Evolutionary conservation across 2,329 filamentous ascomycete genomes (phyloP).

Genomic region (Blastomyces parvus): DNA sequence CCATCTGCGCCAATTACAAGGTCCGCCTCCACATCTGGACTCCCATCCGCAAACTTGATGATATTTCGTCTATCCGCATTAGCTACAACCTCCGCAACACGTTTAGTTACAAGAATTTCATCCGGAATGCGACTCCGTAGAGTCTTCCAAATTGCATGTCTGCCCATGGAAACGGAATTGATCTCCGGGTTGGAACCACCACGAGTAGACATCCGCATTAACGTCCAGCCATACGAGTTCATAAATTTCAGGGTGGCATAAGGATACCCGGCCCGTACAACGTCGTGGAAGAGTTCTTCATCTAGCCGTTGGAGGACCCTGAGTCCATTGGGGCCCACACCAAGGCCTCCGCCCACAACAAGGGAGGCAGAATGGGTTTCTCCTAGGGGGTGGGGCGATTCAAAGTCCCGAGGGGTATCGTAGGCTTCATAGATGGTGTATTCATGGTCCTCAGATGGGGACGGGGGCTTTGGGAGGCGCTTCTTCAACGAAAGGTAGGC

Average conservation of each 20-base stretch:
- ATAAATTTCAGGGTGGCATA: constrained; percentile 26
- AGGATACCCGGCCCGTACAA: constrained; percentile 29
- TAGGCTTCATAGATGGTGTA: constrained; percentile 36
- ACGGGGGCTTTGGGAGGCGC: constrained; percentile 25
- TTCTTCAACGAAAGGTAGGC: constrained; percentile 35
- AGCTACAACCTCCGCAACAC: constrained; percentile 24
- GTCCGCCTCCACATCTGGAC: constrained; percentile 28
- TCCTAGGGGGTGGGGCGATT: constrained; percentile 16
- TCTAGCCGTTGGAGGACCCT: constrained; percentile 31
- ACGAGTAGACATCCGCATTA: constrained; percentile 22
- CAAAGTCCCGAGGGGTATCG: constrained; percentile 23
- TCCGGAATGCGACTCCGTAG: constrained; percentile 30
- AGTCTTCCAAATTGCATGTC: constrained; percentile 32
- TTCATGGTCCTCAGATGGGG: constrained; percentile 19
- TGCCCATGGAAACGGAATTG: constrained; percentile 29
- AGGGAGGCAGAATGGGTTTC: constrained; percentile 26
- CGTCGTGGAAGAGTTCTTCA: constrained; percentile 25
- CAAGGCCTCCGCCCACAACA: constrained; percentile 32
- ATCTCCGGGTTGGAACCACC: constrained; percentile 16
- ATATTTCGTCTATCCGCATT: constrained; percentile 20
- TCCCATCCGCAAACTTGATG: constrained; percentile 29
- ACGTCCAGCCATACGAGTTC: constrained; percentile 27
- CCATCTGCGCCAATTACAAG: constrained; percentile 39
- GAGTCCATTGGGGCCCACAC: constrained; percentile 33
- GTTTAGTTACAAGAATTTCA: constrained; percentile 26